phyloP scores from a whole-genome alignment of 192 early-diverging fungal species.

The Hyaloraphidium curvatum region DNA sequence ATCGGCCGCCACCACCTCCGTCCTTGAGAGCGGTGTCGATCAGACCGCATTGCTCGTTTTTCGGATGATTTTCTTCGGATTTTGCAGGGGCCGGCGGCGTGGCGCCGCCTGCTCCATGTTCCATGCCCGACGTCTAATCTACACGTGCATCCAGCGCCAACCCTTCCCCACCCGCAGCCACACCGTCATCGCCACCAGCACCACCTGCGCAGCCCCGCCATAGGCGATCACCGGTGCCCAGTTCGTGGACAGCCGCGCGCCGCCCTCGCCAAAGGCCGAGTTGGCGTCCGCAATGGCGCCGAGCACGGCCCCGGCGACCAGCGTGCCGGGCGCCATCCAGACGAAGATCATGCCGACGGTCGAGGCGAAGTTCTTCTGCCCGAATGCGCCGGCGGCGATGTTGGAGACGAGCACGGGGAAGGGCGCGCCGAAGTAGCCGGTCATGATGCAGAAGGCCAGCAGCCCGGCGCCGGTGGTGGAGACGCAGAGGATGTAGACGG shows the following conservation, averaged over 20 bases:
- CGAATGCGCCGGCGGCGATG: not conserved
- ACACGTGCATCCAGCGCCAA: no score
- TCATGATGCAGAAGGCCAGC: no score
- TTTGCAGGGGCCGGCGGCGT: no score
- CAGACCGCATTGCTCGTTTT: no score
- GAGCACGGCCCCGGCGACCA: not conserved
- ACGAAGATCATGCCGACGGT: not conserved
- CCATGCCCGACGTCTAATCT: no score
- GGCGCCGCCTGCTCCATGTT: no score
- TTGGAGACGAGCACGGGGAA: not conserved
- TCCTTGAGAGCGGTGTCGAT: no score
- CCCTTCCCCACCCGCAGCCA: not conserved
- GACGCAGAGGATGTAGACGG: no score
- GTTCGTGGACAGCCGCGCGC: not conserved
- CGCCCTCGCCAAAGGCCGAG: not conserved
- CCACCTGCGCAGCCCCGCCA: not conserved
- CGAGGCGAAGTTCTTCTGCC: not conserved
- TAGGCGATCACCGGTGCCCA: not conserved
- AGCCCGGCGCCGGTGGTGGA: no score
- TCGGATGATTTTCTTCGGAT: no score
- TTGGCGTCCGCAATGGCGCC: not conserved
- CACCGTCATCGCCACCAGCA: not conserved
- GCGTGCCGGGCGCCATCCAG: not conserved
- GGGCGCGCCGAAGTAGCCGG: no score
- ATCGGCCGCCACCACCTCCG: no score